Evolutionary conservation across 305 asterid genomes (phyloP).

Genomic region (Andrographis paniculata): DNA sequence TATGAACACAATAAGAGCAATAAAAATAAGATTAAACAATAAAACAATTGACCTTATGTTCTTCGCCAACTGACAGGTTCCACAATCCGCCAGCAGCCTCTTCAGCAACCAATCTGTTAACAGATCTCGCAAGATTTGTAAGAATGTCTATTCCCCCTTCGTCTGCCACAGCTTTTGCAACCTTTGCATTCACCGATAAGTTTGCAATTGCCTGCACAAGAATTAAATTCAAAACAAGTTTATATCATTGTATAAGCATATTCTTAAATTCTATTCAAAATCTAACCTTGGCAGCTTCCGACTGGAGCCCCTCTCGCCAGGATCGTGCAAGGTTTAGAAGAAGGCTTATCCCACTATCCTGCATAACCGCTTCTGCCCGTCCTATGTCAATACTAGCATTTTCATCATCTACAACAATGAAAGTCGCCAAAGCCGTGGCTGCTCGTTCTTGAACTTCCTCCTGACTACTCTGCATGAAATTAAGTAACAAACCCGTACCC

Average conservation of each 20-base stretch:
- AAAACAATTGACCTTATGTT: conserved; percentile 60
- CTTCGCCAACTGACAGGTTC: conserved; percentile 98
- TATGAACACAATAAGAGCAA: conserved; percentile 10
- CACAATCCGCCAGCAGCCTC: conserved; percentile 97
- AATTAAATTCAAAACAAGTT: conserved; percentile 10
- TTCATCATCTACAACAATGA: conserved; percentile 83
- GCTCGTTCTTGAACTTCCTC: conserved; percentile 98
- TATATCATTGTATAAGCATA: conserved; percentile 8
- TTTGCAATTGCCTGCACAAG: conserved; percentile 78
- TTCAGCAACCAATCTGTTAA: conserved; percentile 85
- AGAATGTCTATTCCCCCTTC: conserved; percentile 82
- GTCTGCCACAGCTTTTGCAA: conserved; percentile 92
- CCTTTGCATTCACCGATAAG: conserved; percentile 78
- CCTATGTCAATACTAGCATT: conserved; percentile 67
- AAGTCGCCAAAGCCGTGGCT: conserved; percentile 84
- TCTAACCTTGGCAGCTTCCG: conserved; percentile 85
- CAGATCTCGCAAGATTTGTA: conserved; percentile 64
- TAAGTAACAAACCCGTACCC: conserved; percentile 66
- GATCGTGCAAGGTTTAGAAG: conserved; percentile 77
- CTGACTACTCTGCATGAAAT: conserved; percentile 66
- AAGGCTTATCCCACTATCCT: conserved; percentile 63
- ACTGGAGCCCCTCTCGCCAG: conserved; percentile 87
- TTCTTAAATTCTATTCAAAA: neutral
- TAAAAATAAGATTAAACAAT: conserved; percentile 5
- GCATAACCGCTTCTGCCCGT: conserved; percentile 85